Evolutionary conservation across 352 stramenopile species (phyloP), one percentile per base, ranked within the genome.

Genomic region (Phytophthora cryptogea): DNA sequence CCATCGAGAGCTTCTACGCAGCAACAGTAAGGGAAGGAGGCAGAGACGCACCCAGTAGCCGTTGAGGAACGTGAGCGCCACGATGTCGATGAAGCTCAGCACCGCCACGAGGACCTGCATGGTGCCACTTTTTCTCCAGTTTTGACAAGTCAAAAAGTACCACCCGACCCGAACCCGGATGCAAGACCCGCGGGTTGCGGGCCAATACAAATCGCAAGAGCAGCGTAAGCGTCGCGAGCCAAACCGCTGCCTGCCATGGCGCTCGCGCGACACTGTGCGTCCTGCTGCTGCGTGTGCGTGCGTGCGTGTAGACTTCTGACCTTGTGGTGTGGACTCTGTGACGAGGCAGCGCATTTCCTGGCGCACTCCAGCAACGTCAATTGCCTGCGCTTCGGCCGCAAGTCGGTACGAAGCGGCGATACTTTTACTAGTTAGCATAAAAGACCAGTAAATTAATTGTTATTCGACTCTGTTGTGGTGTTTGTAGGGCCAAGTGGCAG

Each of bases 1-100:
- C 13, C 16, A 40, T n/a, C 32, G 14, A 5, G 10, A 10, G 9
- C 32, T 6, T 37, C 20, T 23, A 23, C 20, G 20, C 20, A 23
- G 20, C 17, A 40, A 8, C 9, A 58, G 4, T 2, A 4, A 40
- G 11, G 31, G 23, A 47, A 14, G 5, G 41, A 23, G 10, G 8
- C 13, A 8, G 8, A 44, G 5, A 78, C 80, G 52, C 33, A 95
- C 84, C 83, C 83, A 95, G 63, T 92, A 95, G 51, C 86, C 86
- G 47, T 95, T 95, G 28, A 93, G 74, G 62, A 95, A 95, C 37
- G 86, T 95, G 50, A 95, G 78, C 47, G 78, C 81, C 55, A 93
- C 78, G 54, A 95, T 92, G 66, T 89, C 76, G 37, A 91, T 69
- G 70, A 95, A 95, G 66, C 73, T 86, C 39, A 93, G 74, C 61